These are phyloP conservation scores for Phragmites australis DNA, from an alignment of 176 grass and related monocot species.

Conservation along the genomic window DNA sequence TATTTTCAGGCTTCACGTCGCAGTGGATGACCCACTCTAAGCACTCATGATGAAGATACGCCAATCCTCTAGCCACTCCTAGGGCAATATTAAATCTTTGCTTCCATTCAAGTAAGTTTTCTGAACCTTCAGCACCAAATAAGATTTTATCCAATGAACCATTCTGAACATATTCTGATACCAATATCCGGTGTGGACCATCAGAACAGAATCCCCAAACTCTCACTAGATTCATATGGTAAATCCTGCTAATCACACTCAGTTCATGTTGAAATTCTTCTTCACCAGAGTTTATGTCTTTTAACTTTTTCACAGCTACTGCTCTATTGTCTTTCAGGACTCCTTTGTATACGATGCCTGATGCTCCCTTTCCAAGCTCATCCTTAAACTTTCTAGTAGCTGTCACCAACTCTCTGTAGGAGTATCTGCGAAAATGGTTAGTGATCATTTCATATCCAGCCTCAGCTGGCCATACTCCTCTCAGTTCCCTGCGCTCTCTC, in stretches of 20 bases:
- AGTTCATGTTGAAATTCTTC: conserved; percentile 48
- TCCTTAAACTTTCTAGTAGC: conserved; percentile 42
- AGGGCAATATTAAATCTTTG: conserved; percentile 44
- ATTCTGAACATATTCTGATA: conserved; percentile 38
- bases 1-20: conserved; percentile 42
- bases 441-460: conserved; percentile 43
- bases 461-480: conserved; percentile 48
- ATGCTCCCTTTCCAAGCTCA: conserved; percentile 40
- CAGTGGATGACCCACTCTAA: conserved; percentile 57
- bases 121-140: not conserved
- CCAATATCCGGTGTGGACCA: conserved; percentile 34
- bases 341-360: conserved; percentile 37
- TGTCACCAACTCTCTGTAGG: conserved; percentile 36
- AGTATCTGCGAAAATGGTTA: conserved; percentile 44
- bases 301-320: conserved; percentile 36
- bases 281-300: conserved; percentile 26
- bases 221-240: conserved; percentile 53
- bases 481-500: conserved; percentile 19
- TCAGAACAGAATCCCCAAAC: conserved; percentile 52
- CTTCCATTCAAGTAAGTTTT: conserved; percentile 33
- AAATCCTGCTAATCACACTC: conserved; percentile 40
- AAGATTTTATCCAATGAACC: conserved; percentile 38
- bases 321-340: conserved; percentile 32
- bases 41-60: conserved; percentile 52
- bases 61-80: conserved; percentile 42